A percentile compares a stretch with the other conserved stretches of the same genome.
These are phyloP conservation scores for Ashbya aceris DNA, from an alignment of 1,139 yeast genomes.

Conservation along the genomic window DNA sequence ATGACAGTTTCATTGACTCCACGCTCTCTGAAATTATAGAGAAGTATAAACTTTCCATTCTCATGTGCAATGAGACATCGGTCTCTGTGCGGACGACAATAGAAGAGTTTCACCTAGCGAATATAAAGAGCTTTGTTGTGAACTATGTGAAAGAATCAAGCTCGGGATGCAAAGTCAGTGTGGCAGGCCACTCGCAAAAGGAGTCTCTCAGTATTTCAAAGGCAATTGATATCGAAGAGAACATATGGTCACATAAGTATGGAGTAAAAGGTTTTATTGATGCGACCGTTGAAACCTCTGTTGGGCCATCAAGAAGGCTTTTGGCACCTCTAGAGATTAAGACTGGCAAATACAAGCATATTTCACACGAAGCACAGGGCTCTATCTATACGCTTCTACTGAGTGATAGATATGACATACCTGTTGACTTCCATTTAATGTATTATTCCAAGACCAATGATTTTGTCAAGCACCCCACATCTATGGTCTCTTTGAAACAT, in stretches of 20 bases:
- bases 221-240: constrained; percentile 79
- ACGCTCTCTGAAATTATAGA: constrained; percentile 40
- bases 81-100: constrained; percentile 42
- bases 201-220: constrained; percentile 48
- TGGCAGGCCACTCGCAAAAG: constrained; percentile 36
- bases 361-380: constrained; percentile 80
- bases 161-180: constrained; percentile 23
- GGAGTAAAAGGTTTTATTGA: constrained; percentile 92
- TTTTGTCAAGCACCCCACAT: constrained; percentile 49
- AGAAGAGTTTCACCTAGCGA: constrained; percentile 41
- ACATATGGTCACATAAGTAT: constrained; percentile 81
- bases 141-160: constrained; percentile 32
- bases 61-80: constrained; percentile 45
- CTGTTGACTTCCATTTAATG: constrained; percentile 55
- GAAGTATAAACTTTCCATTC: constrained; percentile 41
- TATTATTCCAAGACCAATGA: constrained; percentile 62
- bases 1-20: constrained; percentile 37
- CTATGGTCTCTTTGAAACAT: constrained; percentile 48
- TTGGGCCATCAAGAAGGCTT: constrained; percentile 33
- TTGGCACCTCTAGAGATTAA: constrained; percentile 82
- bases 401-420: constrained; percentile 67
- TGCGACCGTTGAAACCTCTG: constrained; percentile 63
- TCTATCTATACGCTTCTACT: constrained; percentile 73
- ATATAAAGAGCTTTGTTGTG: constrained; percentile 56
- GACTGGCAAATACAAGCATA: constrained; percentile 57